Evolutionary conservation across 1,139 yeast genomes (phyloP), one percentile per base, ranked within the genome.

Genomic region (Scheffersomyces illinoinensis): DNA sequence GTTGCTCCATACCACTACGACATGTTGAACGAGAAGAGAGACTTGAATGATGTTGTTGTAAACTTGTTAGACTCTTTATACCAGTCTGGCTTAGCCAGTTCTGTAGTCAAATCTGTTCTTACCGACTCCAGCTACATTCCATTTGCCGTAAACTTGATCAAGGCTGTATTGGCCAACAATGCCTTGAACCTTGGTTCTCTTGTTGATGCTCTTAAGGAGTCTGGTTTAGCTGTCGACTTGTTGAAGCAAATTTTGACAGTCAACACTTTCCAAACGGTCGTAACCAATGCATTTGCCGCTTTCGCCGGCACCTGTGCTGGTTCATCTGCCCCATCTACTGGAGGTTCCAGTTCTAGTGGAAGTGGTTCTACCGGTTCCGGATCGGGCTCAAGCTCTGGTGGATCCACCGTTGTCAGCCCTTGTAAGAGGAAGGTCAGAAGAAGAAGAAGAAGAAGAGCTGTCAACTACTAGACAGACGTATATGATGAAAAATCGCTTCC

Each of bases 221-320:
- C 83, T n/a, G 71, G 71, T 47, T 76, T 80, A 64, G 73, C 78
- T 56, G 69, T 74, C 39, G 71, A 72, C 63, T 77, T 80, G 63
- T 70, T 79, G 63, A 67, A 71, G 60, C 73, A 77, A 57, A 69
- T 80, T 57, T 71, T 78, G 62, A 74, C 71, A 59, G 69, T 74
- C 52, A 61, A 68, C 55, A 79, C 82, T 54, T 73, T 78, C 62
- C 61, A 71, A 57, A 75, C 79, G n/a, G 77, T 80, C 55, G 71
- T 75, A 49, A 70, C 74, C 55, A 78, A 78, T 58, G 79, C 83
- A 1, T 75, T 79, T 61, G 81, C 82, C 54, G 84, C 83, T 3
- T 76, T 73, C 62, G 71, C 78, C 23, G 84, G 84, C 52, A 68
- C 72, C 58, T 79, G 84, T 71, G 61, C 68, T 19, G 63, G 59